Evolutionary conservation across 2,329 filamentous ascomycete genomes (phyloP).

Genomic region (Aspergillus ibericus): DNA sequence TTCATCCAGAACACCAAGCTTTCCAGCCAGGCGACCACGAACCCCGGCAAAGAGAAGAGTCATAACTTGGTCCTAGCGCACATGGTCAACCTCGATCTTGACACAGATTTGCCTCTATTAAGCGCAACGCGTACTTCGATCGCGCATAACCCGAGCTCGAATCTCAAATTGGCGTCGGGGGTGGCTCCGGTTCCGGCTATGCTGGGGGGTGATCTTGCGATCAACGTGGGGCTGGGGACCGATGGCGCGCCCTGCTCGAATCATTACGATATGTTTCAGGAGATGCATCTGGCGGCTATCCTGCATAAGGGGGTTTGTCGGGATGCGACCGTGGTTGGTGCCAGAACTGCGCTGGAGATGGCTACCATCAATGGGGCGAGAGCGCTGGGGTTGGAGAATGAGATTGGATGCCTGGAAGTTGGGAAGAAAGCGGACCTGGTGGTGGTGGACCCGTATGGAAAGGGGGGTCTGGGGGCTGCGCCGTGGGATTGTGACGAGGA

Average conservation of each 20-base stretch:
- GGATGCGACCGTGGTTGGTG: conserved; percentile 46
- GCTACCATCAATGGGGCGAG: conserved; percentile 53
- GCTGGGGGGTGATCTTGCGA: conserved; percentile 19
- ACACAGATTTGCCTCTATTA: conserved; percentile 29
- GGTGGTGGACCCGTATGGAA: conserved; percentile 30
- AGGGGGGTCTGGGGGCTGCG: conserved; percentile 27
- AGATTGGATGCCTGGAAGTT: conserved; percentile 41
- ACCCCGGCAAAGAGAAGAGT: conserved; percentile 18
- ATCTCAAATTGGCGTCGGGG: conserved; percentile 54
- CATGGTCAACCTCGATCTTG: conserved; percentile 29
- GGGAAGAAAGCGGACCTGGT: conserved; percentile 48
- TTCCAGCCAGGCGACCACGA: conserved; percentile 31
- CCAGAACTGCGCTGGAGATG: conserved; percentile 52
- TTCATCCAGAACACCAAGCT: conserved; percentile 21
- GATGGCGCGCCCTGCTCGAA: conserved; percentile 57
- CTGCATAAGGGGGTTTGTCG: conserved; percentile 48
- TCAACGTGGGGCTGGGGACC: conserved; percentile 53
- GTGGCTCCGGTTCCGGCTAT: conserved; percentile 30
- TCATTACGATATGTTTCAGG: conserved; percentile 53
- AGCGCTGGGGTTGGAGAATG: conserved; percentile 46
- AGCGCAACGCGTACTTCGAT: conserved; percentile 44
- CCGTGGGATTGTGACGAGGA: conserved; percentile 33
- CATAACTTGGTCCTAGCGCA: conserved; percentile 6
- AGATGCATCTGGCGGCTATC: conserved; percentile 54
- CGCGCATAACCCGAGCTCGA: conserved; percentile 54